phyloP scores from a whole-genome alignment of 495 filamentous ascomycete genomes.

The Talaromyces ruber region DNA sequence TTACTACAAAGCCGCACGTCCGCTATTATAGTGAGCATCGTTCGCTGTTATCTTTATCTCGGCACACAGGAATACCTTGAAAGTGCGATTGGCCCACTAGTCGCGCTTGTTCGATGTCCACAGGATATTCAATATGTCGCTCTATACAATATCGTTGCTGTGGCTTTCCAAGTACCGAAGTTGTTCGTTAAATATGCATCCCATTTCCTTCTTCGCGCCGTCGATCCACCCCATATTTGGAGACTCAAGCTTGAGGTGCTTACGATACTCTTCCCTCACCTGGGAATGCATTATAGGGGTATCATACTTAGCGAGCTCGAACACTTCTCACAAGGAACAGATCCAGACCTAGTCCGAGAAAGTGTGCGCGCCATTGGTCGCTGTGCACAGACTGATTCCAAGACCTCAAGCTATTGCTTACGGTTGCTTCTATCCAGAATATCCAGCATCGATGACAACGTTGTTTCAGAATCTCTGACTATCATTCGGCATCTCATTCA shows the following conservation, averaged over 20 bases:
- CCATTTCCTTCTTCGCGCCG: slow-evolving; percentile 77
- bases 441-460: slow-evolving; percentile 70
- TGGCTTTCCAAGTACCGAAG: slow-evolving; percentile 63
- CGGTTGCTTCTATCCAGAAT: slow-evolving; percentile 76
- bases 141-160: slow-evolving; percentile 86
- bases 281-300: slow-evolving; percentile 63
- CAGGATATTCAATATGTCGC: slow-evolving; percentile 83
- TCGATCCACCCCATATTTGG: slow-evolving; percentile 78
- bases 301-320: slow-evolving; percentile 87
- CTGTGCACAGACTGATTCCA: slow-evolving; percentile 71
- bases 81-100: slow-evolving; percentile 67
- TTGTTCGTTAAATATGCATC: slow-evolving; percentile 75
- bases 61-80: slow-evolving; percentile 66
- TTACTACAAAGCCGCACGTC: slow-evolving; percentile 90
- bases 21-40: slow-evolving; percentile 81
- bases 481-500: slow-evolving; percentile 95
- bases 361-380: slow-evolving; percentile 87
- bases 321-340: slow-evolving; percentile 74
- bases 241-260: slow-evolving; percentile 84
- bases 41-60: slow-evolving; percentile 74
- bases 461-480: slow-evolving; percentile 85
- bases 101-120: slow-evolving; percentile 74
- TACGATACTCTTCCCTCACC: slow-evolving; percentile 80
- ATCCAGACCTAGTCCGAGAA: slow-evolving; percentile 73
- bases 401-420: slow-evolving; percentile 67